Evolutionary conservation across 2,329 filamentous ascomycete genomes (phyloP).

Genomic region (Paecilomyces variotii): DNA sequence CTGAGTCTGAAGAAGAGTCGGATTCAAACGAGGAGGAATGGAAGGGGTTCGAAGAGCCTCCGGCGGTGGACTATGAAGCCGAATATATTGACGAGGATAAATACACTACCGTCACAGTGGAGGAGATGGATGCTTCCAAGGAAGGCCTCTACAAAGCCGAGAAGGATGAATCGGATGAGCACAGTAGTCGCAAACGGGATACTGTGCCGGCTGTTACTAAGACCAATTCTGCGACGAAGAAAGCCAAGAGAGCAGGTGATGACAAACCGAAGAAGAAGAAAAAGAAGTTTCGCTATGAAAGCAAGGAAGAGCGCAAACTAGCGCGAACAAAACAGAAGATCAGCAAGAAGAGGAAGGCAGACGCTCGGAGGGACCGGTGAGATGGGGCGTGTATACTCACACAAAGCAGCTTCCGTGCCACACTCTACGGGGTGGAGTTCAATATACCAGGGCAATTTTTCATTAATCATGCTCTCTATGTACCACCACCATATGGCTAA

Average conservation of each 20-base stretch:
- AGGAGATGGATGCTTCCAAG: slow-evolving; percentile 72
- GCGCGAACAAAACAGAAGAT: slow-evolving; percentile 55
- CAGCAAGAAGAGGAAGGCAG: slow-evolving; percentile 64
- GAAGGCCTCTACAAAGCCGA: slow-evolving; percentile 59
- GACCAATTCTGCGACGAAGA: slow-evolving; percentile 33
- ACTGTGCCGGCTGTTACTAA: slow-evolving; percentile 20
- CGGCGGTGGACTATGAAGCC: slow-evolving; percentile 68
- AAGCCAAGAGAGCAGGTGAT: slow-evolving; percentile 38
- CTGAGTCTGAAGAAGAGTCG: slow-evolving; percentile 20
- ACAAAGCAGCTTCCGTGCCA: background rate
- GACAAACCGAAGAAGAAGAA: slow-evolving; percentile 69
- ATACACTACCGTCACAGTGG: slow-evolving; percentile 90
- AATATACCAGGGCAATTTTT: background rate
- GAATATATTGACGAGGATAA: slow-evolving; percentile 96
- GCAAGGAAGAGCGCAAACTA: slow-evolving; percentile 67
- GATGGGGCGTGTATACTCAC: slow-evolving; percentile 1
- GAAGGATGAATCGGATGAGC: slow-evolving; percentile 20
- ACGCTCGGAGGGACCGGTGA: slow-evolving; percentile 40
- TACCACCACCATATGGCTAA: slow-evolving; percentile 1
- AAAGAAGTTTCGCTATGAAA: slow-evolving; percentile 88
- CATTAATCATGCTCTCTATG: slow-evolving; percentile 4
- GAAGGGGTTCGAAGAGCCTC: slow-evolving; percentile 51
- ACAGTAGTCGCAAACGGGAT: slow-evolving; percentile 20
- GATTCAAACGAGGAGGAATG: slow-evolving; percentile 50
- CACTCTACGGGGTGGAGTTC: background rate